phyloP scores from a whole-genome alignment of 192 early-diverging fungal species.

The Physocladia obscura region DNA sequence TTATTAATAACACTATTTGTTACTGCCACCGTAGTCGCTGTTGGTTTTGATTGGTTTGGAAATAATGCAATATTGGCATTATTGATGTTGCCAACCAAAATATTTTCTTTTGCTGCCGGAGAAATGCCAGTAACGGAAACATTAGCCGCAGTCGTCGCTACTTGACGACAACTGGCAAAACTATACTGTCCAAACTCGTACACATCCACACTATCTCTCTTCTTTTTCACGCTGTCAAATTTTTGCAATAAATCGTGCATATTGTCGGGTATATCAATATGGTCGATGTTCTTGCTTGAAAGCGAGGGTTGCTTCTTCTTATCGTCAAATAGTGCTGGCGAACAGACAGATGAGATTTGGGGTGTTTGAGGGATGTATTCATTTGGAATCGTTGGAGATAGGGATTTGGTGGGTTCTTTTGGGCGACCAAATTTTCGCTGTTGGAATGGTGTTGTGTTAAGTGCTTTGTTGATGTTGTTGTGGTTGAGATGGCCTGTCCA shows the following conservation, averaged over 20 bases:
- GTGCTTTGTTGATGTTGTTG: slow-evolving; percentile 33
- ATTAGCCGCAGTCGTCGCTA: too few relatives aligned
- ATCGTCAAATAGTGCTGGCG: too few relatives aligned
- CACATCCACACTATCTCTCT: background rate
- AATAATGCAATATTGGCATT: too few relatives aligned
- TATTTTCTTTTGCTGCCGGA: too few relatives aligned
- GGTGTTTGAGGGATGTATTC: slow-evolving; percentile 3
- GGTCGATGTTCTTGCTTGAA: background rate
- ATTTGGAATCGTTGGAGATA: background rate
- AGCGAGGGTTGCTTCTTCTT: too few relatives aligned
- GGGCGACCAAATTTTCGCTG: slow-evolving; percentile 10
- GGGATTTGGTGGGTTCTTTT: background rate
- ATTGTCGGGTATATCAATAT: slow-evolving; percentile 25
- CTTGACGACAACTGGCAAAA: too few relatives aligned
- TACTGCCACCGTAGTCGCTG: too few relatives aligned
- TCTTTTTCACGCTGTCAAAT: slow-evolving; percentile 42
- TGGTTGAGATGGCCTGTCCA: slow-evolving; percentile 44
- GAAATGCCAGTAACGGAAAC: too few relatives aligned
- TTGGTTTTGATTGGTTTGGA: background rate
- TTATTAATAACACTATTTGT: background rate
- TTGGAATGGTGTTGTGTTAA: slow-evolving; percentile 3
- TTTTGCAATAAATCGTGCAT: slow-evolving; percentile 34
- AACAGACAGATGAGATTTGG: background rate
- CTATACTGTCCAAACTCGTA: too few relatives aligned
- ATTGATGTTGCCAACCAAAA: too few relatives aligned